A percentile compares a stretch with the other conserved stretches of the same genome.
These are phyloP conservation scores for Colletotrichum kahawae DNA, from an alignment of 2,329 filamentous ascomycete genomes.

Conservation along the genomic window DNA sequence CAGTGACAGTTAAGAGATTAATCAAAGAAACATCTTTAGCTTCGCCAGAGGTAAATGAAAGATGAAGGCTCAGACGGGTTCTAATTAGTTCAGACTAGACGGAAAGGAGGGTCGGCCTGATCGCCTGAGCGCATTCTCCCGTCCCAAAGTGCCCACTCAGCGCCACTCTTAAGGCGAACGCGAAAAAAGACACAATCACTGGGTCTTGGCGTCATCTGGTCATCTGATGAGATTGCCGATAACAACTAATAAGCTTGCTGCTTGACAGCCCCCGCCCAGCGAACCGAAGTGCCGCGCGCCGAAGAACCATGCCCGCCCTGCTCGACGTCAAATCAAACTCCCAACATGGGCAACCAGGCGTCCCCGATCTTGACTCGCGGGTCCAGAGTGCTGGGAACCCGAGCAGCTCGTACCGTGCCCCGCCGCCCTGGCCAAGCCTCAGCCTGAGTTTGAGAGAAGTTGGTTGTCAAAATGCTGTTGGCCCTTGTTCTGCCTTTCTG, in stretches of 20 bases:
- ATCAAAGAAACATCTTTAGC: background rate
- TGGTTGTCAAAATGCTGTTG: background rate
- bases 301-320: too few species aligned
- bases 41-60: background rate
- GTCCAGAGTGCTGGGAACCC: too few species aligned
- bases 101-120: background rate
- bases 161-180: background rate
- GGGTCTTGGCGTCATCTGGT: background rate
- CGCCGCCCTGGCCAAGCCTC: background rate
- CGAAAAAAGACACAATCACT: accelerated
- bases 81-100: background rate
- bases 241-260: too few species aligned
- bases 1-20: background rate
- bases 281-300: too few species aligned
- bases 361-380: background rate
- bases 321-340: background rate
- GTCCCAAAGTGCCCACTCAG: background rate
- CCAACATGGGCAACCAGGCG: background rate
- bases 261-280: background rate
- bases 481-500: too few species aligned
- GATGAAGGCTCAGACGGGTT: background rate
- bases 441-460: background rate
- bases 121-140: background rate
- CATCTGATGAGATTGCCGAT: background rate
- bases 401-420: too few species aligned